A percentile compares a stretch with the other conserved stretches of the same genome.
Conservation (phyloP, 306 rosid genomes). For the Astragalus glycyphyllos region DNA sequence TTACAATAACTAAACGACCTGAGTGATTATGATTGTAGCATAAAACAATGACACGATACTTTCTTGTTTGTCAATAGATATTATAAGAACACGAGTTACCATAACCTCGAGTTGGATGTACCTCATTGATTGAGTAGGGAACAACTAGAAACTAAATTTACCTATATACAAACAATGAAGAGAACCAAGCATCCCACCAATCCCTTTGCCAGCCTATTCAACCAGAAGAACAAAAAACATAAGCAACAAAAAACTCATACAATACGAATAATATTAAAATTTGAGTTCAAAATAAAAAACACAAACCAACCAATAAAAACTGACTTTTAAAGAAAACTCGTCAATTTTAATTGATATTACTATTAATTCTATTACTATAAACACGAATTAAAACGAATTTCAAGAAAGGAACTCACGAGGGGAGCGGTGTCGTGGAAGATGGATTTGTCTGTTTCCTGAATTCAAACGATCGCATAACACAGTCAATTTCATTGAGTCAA, state of each 20-base stretch:
- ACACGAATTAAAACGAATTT: not conserved
- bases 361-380: not conserved
- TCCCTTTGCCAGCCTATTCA: slow-evolving; percentile 80
- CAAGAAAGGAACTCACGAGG: slow-evolving; percentile 58
- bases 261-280: not conserved
- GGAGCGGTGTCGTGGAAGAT: slow-evolving; percentile 77
- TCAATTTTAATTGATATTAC: not conserved
- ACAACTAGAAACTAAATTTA: slow-evolving; percentile 28
- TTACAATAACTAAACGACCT: slow-evolving; percentile 10
- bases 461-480: not conserved
- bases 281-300: not conserved
- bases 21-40: not conserved
- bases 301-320: not conserved
- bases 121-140: not conserved
- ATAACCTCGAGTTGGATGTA: not conserved
- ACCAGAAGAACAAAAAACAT: slow-evolving; percentile 11
- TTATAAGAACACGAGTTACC: not conserved
- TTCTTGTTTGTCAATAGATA: not conserved
- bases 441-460: slow-evolving; percentile 71
- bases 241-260: slow-evolving; percentile 9
- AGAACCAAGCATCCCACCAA: slow-evolving; percentile 82
- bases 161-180: slow-evolving; percentile 77
- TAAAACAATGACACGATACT: not conserved
- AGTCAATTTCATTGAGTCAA: slow-evolving; percentile 29
- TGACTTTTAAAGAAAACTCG: too few species aligned